Percentiles rank a stretch among this genome's conserved stretches.
phyloP scores from a whole-genome alignment of 1,139 yeast genomes.

The Pichia sp. region DNA sequence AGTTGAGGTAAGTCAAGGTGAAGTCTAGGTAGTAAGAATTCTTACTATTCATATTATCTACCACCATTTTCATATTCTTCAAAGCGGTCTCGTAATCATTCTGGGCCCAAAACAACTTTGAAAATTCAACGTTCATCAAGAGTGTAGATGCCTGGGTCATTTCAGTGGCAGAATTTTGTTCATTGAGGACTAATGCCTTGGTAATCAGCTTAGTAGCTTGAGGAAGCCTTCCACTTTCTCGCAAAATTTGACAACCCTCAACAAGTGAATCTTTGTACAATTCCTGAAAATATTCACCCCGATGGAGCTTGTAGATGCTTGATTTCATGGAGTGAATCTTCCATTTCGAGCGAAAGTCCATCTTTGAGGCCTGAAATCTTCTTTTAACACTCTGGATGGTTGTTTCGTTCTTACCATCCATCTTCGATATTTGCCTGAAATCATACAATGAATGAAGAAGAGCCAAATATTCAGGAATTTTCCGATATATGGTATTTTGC shows the following conservation, averaged over 20 bases:
- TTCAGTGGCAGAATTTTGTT: conserved; percentile 9
- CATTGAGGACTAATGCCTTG: conserved; percentile 49
- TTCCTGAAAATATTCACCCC: conserved; percentile 30
- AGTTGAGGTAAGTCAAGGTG: conserved; percentile 73
- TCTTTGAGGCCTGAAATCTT: conserved; percentile 47
- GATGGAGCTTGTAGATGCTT: conserved; percentile 42
- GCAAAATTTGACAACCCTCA: conserved; percentile 55
- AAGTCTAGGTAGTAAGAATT: conserved; percentile 37
- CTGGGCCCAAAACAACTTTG: conserved; percentile 82
- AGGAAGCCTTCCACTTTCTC: conserved; percentile 64
- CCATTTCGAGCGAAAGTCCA: conserved; percentile 59
- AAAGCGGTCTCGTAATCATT: conserved; percentile 88
- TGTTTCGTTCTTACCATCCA: conserved; percentile 11
- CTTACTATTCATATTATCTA: conserved; percentile 15
- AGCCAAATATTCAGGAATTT: conserved; percentile 34
- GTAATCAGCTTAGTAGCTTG: conserved; percentile 69
- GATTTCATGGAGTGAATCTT: conserved; percentile 52
- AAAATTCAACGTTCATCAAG: conserved; percentile 69
- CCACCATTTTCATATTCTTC: conserved; percentile 47
- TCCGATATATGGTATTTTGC: conserved; percentile 46
- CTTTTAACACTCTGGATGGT: conserved; percentile 15
- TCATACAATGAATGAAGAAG: conserved; percentile 72
- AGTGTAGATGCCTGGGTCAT: conserved; percentile 20
- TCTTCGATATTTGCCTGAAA: conserved; percentile 31
- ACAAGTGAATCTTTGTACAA: conserved; percentile 50